A percentile compares a stretch with the other conserved stretches of the same genome.
Evolutionary conservation across 257 asterid genomes (phyloP).

Genomic region (Prunella vulgaris): DNA sequence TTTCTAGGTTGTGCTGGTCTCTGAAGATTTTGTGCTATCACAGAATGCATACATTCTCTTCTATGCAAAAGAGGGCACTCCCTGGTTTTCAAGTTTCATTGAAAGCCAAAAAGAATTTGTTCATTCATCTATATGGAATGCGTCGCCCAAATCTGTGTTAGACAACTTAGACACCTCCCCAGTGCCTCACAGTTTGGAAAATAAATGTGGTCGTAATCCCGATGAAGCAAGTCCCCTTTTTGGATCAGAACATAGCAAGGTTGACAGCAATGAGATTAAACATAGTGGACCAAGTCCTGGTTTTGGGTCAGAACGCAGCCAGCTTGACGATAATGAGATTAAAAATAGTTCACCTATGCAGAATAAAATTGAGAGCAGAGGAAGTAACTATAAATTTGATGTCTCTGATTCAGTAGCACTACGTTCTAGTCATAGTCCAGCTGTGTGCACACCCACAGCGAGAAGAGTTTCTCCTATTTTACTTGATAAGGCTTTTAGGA

Average conservation of each 20-base stretch:
- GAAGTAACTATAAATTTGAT: conserved; percentile 7
- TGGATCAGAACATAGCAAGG: conserved; percentile 23
- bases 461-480: conserved; percentile 27
- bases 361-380: conserved; percentile 18
- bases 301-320: conserved; percentile 23
- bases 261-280: conserved; percentile 14
- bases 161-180: conserved; percentile 35
- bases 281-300: conserved; percentile 21
- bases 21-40: conserved; percentile 60
- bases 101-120: conserved; percentile 39
- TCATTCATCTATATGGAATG: conserved; percentile 30
- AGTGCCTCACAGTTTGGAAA: conserved; percentile 26
- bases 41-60: conserved; percentile 90
- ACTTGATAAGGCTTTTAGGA: conserved; percentile 25
- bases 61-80: conserved; percentile 65
- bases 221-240: conserved; percentile 25
- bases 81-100: conserved; percentile 63
- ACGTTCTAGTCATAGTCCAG: conserved; percentile 18
- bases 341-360: conserved; percentile 17
- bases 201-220: conserved; percentile 14
- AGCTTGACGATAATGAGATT: conserved; percentile 14
- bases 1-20: conserved; percentile 52
- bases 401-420: conserved; percentile 21
- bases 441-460: conserved; percentile 18
- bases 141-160: conserved; percentile 85